Conservation (phyloP, 2,329 filamentous ascomycete genomes). For the Aspergillus sp. region DNA sequence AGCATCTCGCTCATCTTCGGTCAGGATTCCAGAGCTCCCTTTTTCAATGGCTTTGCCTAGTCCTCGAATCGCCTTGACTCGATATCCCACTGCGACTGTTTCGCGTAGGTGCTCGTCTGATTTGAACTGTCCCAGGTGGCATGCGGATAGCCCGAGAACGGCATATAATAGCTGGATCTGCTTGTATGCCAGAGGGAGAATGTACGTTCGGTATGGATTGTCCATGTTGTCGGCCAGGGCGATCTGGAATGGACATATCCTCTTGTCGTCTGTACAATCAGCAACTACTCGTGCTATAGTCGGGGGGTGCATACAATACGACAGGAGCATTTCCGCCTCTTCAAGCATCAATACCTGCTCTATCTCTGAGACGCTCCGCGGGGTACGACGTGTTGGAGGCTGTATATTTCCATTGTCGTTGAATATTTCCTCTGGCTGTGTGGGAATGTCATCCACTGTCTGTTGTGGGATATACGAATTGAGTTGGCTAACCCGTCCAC, state of each 20-base stretch:
- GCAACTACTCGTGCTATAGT: too few species aligned
- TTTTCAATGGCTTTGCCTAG: constrained; percentile 19
- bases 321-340: too few species aligned
- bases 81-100: constrained; percentile 22
- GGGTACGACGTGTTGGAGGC: too few species aligned
- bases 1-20: constrained; percentile 21
- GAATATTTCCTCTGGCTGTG: too few species aligned
- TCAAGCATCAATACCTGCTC: too few species aligned
- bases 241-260: constrained; percentile 26
- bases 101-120: constrained; percentile 16
- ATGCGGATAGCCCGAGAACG: constrained; percentile 23
- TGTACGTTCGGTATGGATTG: constrained; percentile 26
- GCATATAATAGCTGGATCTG: constrained; percentile 23
- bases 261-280: constrained; percentile 15
- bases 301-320: too few species aligned
- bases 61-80: constrained; percentile 23
- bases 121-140: constrained; percentile 20
- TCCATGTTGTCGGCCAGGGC: constrained; percentile 13
- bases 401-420: too few species aligned
- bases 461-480: too few species aligned
- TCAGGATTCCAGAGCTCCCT: constrained; percentile 17
- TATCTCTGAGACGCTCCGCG: too few species aligned
- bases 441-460: too few species aligned
- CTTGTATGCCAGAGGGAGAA: constrained; percentile 22
- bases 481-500: too few species aligned